These are phyloP conservation scores for Penicillium brasilianum DNA, from an alignment of 2,329 filamentous ascomycete species.

Conservation along the genomic window DNA sequence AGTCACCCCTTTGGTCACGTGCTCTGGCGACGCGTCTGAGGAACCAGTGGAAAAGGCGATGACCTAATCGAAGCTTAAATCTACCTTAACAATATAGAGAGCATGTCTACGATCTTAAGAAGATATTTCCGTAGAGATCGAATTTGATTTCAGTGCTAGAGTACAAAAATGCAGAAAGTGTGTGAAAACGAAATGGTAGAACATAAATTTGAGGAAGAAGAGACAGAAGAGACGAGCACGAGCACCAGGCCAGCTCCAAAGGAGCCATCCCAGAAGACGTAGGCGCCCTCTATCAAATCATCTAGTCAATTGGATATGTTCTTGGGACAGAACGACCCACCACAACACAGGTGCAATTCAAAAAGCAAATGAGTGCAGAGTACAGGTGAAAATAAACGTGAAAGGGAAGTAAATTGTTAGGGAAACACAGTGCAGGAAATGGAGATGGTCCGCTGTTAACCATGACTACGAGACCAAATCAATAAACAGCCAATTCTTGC, in stretches of 20 bases:
- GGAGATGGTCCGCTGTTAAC: conserved; percentile 2
- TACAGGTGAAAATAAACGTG: conserved; percentile 13
- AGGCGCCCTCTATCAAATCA: not conserved
- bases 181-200: conserved; percentile 7
- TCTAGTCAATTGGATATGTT: not conserved
- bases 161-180: conserved; percentile 25
- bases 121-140: not conserved
- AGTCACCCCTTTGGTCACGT: conserved; percentile 24
- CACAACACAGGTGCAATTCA: conserved; percentile 11
- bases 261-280: not conserved
- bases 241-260: not conserved
- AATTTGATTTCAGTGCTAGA: conserved; percentile 26
- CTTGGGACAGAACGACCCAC: not conserved
- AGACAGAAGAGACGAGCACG: not conserved
- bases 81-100: not conserved
- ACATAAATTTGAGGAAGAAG: conserved; percentile 1
- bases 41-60: not conserved
- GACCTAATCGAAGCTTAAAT: not conserved
- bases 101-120: not conserved
- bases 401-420: conserved; percentile 15
- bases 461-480: conserved; percentile 6
- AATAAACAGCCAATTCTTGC: not conserved
- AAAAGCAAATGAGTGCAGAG: conserved; percentile 16
- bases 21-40: conserved; percentile 25
- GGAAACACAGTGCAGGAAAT: conserved; percentile 26